Evolutionary conservation across 352 stramenopile species (phyloP), one percentile per base, ranked within the genome.

Genomic region (Globisporangium splendens): DNA sequence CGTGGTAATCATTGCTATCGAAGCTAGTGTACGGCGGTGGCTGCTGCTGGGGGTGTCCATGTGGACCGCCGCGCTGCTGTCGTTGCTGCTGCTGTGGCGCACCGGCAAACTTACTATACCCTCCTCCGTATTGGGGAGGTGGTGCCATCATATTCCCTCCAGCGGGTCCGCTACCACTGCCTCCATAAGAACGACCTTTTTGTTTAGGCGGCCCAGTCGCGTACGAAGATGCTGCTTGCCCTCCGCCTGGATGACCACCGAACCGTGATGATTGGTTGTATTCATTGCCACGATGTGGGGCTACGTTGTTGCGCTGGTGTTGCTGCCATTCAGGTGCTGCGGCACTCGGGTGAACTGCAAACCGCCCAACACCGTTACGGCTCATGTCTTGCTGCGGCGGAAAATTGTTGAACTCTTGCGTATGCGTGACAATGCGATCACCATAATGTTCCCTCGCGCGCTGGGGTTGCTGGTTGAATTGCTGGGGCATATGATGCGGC

Each of bases 1-100:
- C 39, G 41, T 35, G 38, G 44, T 63, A 63, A 41, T 63, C 56
- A 57, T 56, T 50, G 46, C 46, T 50, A 22, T 50, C 46, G 46
- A 33, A 24, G 14, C 20, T 22, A 50, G 12, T 33, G 24, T 31
- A 31, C 22, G 15, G 10, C 11, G 24, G 49, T 15, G 28, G 20
- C 20, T 46, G 22, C 48, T 57, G 22, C n/a, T 65, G 63, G n/a
- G 63, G 63, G 31, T 65, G 54, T 8, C 17, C 43, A 42, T 15
- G 8, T 31, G 24, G 24, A 31, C 24, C 24, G 5, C 24, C 24
- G 24, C 24, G 24, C 24, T 31, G 24, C 5, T 31, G 24, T 31
- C 8, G 56, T 13, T 56, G 56, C 17, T 61, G 55, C 24, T 54
- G 46, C 46, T 50, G 41, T 24, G 59, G 31, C 42, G 42, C 59